Conservation (phyloP, 176 grass and related monocot species). For the Rhynchospora breviuscula region DNA sequence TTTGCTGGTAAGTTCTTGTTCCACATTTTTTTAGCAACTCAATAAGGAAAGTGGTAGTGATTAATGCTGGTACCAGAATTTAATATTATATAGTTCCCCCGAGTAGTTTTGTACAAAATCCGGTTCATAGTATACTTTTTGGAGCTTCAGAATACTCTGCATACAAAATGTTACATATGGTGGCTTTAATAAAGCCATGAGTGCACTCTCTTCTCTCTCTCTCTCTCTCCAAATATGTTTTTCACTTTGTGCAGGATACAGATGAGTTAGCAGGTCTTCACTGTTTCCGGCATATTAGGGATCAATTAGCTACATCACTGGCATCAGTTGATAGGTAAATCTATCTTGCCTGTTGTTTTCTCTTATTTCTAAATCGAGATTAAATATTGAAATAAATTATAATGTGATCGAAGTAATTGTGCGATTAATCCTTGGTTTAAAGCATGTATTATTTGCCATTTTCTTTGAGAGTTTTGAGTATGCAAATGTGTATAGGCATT, state of each 20-base stretch:
- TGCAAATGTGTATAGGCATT: background rate
- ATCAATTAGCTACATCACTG: constrained; percentile 70
- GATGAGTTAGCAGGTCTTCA: constrained; percentile 92
- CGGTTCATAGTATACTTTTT: background rate
- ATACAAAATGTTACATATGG: background rate
- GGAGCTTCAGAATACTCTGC: background rate
- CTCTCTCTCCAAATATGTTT: background rate
- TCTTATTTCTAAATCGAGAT: background rate
- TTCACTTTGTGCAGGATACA: constrained; percentile 61
- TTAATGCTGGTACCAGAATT: background rate
- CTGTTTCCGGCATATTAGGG: constrained; percentile 95
- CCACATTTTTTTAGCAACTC: background rate
- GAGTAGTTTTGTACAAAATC: background rate
- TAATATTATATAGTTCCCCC: too few relatives aligned
- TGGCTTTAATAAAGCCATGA: background rate
- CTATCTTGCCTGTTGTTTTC: background rate
- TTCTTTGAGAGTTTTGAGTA: constrained; percentile 1
- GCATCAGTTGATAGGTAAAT: constrained; percentile 89
- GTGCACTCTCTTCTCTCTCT: background rate
- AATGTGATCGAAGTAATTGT: background rate
- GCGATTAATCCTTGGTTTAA: background rate
- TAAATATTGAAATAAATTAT: background rate
- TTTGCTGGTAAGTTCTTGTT: constrained; percentile 66
- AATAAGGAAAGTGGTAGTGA: background rate
- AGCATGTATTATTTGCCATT: background rate